A percentile compares a stretch with the other conserved stretches of the same genome.
Conservation (phyloP, 2,329 filamentous ascomycete species). For the Falciphora oryzae region DNA sequence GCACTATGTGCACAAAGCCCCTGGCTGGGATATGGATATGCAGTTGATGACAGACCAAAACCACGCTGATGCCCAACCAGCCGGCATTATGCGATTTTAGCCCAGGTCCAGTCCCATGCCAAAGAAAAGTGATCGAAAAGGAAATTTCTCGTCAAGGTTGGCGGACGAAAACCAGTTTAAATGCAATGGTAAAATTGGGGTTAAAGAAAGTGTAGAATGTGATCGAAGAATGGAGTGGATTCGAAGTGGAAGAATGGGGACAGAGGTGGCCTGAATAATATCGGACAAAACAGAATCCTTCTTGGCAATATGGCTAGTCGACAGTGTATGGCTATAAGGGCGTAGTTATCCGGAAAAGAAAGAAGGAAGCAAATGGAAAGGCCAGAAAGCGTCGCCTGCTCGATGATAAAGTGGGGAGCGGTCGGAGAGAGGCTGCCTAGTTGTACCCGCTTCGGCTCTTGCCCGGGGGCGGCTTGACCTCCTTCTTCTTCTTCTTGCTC, state of each 20-base stretch:
- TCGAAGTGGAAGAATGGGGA: neutral
- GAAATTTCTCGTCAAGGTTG: too few species aligned
- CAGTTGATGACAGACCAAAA: neutral
- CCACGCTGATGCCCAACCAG: neutral
- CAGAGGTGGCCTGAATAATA: neutral
- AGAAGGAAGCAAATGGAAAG: neutral
- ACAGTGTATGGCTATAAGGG: neutral
- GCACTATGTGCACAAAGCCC: neutral
- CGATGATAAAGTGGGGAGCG: neutral
- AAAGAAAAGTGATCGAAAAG: neutral
- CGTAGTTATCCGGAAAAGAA: neutral
- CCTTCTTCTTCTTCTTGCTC: constrained; percentile 8
- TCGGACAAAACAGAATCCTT: too few species aligned
- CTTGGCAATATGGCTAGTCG: too few species aligned
- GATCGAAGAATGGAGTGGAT: neutral
- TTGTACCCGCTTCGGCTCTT: constrained; percentile 11
- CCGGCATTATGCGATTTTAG: too few species aligned
- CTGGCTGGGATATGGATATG: too few species aligned
- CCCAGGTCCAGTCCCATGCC: neutral
- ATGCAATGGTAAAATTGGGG: neutral
- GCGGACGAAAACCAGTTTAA: too few species aligned
- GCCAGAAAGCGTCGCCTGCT: too few species aligned
- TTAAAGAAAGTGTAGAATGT: neutral
- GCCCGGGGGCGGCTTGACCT: constrained; percentile 9
- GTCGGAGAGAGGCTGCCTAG: neutral